phyloP scores from a whole-genome alignment of 2,329 filamentous ascomycete genomes.

The Colletotrichum camelliae region DNA sequence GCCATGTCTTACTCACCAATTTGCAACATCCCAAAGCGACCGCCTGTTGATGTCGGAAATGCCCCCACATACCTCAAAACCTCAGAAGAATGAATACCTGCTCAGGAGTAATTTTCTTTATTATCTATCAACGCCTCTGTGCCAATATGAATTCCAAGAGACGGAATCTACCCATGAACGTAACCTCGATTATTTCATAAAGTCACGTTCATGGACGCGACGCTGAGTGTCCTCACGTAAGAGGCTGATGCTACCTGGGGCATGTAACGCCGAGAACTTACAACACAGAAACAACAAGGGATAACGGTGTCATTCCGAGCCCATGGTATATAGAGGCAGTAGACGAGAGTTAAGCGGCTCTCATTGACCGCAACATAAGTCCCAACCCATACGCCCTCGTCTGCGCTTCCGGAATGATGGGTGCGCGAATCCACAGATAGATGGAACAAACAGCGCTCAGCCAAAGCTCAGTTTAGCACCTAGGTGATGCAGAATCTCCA shows the following conservation, averaged over 20 bases:
- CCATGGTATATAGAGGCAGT: neutral
- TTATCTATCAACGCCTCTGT: neutral
- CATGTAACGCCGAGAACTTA: neutral
- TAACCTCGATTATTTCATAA: neutral
- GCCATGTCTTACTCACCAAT: neutral
- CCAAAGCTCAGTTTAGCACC: neutral
- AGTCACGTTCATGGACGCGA: neutral
- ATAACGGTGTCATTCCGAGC: neutral
- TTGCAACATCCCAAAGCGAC: neutral
- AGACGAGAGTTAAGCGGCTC: neutral
- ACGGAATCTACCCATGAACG: neutral
- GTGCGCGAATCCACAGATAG: neutral
- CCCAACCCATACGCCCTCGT: neutral
- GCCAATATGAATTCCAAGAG: neutral
- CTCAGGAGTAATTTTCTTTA: neutral
- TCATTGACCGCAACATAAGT: neutral
- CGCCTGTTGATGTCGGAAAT: neutral
- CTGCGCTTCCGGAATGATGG: neutral
- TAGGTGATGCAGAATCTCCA: fast-evolving
- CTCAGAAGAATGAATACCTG: neutral
- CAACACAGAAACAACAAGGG: neutral
- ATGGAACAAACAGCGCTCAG: neutral
- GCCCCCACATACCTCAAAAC: neutral
- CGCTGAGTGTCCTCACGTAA: neutral
- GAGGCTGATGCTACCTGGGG: neutral